Conservation (phyloP, 306 rosid genomes). For the Heteromeles arbutifolia region DNA sequence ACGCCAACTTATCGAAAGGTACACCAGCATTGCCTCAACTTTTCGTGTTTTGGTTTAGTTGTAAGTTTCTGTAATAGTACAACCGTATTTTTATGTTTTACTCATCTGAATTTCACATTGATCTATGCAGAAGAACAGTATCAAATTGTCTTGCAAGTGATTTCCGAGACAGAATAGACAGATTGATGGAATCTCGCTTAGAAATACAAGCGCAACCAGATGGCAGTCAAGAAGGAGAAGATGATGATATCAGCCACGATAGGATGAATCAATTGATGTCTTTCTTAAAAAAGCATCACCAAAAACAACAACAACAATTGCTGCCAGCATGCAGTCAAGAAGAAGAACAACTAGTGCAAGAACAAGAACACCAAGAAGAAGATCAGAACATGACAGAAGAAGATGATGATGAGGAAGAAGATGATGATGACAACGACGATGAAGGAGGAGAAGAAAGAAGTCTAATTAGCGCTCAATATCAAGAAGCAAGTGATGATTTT, state of each 20-base stretch:
- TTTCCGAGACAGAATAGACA: conserved; percentile 59
- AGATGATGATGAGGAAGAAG: background rate
- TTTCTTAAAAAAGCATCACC: background rate
- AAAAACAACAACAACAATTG: conserved; percentile 8
- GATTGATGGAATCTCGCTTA: conserved; percentile 54
- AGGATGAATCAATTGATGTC: background rate
- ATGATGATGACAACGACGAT: background rate
- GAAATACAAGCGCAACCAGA: conserved; percentile 36
- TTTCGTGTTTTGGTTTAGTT: background rate
- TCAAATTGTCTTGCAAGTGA: conserved; percentile 69
- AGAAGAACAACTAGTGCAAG: background rate
- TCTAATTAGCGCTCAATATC: conserved; percentile 28
- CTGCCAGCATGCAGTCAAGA: conserved; percentile 8
- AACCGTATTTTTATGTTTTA: background rate
- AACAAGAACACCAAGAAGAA: conserved; percentile 24
- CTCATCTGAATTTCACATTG: conserved; percentile 6
- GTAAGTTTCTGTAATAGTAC: background rate
- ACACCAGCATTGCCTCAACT: background rate
- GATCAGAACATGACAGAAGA: conserved; percentile 12
- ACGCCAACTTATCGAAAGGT: conserved; percentile 73
- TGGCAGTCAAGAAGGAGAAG: conserved; percentile 22
- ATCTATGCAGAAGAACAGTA: conserved; percentile 60
- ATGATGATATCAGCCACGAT: background rate
- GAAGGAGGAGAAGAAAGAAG: conserved; percentile 31
- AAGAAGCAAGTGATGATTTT: conserved; percentile 38